Base-by-base conservation (phyloP, 140 eudicot species). In the Ambrosia hybrid region DNA sequence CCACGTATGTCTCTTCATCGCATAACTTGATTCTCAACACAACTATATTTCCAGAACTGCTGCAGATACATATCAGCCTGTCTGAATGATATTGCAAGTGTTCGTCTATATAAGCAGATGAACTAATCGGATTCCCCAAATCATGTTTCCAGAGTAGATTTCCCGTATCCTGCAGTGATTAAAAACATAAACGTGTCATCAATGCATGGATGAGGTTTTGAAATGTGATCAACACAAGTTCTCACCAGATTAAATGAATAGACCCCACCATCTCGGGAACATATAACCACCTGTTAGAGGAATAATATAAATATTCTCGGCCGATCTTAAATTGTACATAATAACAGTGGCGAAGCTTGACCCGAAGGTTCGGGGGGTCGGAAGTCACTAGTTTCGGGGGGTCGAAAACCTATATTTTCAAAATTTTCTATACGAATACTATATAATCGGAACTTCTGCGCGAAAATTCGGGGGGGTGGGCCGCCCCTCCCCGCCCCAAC, bases 91-190 rank as follows among this genome's bases (percentile, higher is more conserved):
- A 14, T 53, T 67, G 77, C 74, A 84, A 39, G 72, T 81, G 48
- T 73, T 93, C 98, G 68, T 93, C 98, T 34, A 87, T 77, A 76
- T 76, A 93, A 34, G 97, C 90, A 51, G 97, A 87, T 60, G 98
- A 83, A 62, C 84, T 90, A 39, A 93, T 85, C 41, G 98, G 97
- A 72, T 81, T 84, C 53, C 92, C 87, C 57, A 81, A 51, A 78
- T 76, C 78, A 51, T 90, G 85, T 68, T 87, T 73, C 98, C 98
- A 93, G n/a, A 85, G 67, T 53, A 87, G 78, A 63, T 80, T 62
- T 48, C 98, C 97, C 0, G 73, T 84, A 53, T 68, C 88, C 96
- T 89, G 80, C 38, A 74, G 51, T 16, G 5, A 26, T 68, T 68
- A 12, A 45, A 46, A 72, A 56, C 58, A 26, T 41, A 77, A 51